Evolutionary conservation across 1,139 yeast species (phyloP), one percentile per base, ranked within the genome.

Genomic region (Scheffersomyces illinoinensis): DNA sequence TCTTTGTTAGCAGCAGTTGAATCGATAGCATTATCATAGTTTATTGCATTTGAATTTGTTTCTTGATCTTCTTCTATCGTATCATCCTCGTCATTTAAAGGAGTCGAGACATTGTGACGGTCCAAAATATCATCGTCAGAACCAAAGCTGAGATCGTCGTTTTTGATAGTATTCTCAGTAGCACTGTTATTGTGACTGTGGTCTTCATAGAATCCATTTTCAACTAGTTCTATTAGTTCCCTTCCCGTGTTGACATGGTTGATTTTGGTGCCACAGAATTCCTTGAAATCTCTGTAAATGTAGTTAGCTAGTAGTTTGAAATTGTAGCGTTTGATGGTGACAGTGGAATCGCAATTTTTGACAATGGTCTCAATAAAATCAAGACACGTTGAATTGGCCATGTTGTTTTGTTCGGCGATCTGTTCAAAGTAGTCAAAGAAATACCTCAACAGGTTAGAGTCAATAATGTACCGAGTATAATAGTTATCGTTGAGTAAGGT

Each of bases 351-450:
- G 58, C 74, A 74, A 65, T 65, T 73, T 56, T 66, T 72, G 7
- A 82, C 69, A 2, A 91, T 72, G 3, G 82, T 72, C 63, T 86
- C 89, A 56, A 92, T 75, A 51, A 93, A 77, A 66, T 90, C 95
- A 57, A 93, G 77, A 64, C 96, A 85, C 3, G 96, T 83, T 0
- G 97, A 91, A 67, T 87, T 90, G 2, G 91, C 83, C 61, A 93
- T 76, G 67, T 88, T 90, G 68, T 89, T 87, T 53, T 76, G 75
- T 50, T 79, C 75, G 21, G 83, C 78, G 20, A 85, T 83, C n/a
- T 77, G 80, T 21, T 76, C 75, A 61, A 91, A 78, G 58, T 86
- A 76, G 0, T 71, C 71, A 62, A 90, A 82, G 50, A 88, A 78
- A 51, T 82, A 76, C 12, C 76, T 79, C 57, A 89, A 77, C 2